phyloP scores from a whole-genome alignment of 148 eudicot genomes.

The Selenicereus undatus region DNA sequence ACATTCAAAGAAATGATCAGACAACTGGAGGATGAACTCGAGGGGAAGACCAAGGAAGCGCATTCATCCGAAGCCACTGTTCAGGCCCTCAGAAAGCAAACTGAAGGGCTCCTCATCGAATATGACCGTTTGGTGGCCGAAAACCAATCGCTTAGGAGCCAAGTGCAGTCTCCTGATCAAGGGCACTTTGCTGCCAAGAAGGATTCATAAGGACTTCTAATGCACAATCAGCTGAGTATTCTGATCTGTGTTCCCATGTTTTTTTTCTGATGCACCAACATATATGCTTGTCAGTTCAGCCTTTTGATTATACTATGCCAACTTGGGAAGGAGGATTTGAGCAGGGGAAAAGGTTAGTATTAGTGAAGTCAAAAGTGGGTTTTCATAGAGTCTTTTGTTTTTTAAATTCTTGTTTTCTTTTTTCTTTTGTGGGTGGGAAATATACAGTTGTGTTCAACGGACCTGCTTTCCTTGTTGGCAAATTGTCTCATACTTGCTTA shows the following conservation, averaged over 20 bases:
- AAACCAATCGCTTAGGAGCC: background rate
- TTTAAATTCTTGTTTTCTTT: background rate
- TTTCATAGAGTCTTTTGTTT: background rate
- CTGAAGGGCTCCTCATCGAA: background rate
- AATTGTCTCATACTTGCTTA: background rate
- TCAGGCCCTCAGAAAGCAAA: conserved; percentile 1
- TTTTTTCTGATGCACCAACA: background rate
- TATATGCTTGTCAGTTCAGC: background rate
- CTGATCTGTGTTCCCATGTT: background rate
- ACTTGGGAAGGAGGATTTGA: background rate
- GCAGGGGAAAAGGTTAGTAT: background rate
- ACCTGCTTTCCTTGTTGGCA: background rate
- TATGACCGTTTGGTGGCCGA: background rate
- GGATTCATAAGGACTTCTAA: background rate
- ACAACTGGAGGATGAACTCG: background rate
- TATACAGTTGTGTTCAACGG: background rate
- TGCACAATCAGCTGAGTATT: background rate
- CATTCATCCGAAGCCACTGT: conserved; percentile 1
- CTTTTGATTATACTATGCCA: background rate
- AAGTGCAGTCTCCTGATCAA: background rate
- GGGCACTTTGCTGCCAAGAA: background rate
- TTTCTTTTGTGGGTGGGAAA: background rate
- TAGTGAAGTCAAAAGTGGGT: background rate
- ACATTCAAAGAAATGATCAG: background rate
- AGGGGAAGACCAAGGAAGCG: background rate